A percentile compares a stretch with the other conserved stretches of the same genome.
Evolutionary conservation across 2,329 filamentous ascomycete species (phyloP).

Genomic region (Aquanectria penicillioides): DNA sequence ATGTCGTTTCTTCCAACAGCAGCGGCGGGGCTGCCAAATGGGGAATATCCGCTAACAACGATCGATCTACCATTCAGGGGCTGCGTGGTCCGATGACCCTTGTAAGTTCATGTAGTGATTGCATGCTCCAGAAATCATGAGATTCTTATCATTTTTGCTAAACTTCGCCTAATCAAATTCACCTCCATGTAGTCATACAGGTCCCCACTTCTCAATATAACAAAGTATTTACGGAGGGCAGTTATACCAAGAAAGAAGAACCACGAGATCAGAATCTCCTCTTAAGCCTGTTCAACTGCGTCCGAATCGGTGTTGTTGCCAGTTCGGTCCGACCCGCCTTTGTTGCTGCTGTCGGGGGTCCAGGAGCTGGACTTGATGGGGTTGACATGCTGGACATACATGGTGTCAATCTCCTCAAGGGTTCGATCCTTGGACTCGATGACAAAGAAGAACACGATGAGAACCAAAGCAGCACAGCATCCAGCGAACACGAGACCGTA

Average conservation of each 20-base stretch:
- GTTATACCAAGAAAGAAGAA: neutral
- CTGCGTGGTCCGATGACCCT: too few species aligned
- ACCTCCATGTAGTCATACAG: too few species aligned
- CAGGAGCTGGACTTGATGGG: slow-evolving; percentile 56
- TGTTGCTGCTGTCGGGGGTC: slow-evolving; percentile 21
- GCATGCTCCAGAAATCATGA: too few species aligned
- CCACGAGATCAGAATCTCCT: neutral
- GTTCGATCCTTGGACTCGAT: slow-evolving; percentile 77
- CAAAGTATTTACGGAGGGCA: neutral
- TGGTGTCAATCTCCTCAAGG: slow-evolving; percentile 80
- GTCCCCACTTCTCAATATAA: too few species aligned
- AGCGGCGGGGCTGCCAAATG: too few species aligned
- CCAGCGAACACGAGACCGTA: slow-evolving; percentile 79
- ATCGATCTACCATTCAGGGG: too few species aligned
- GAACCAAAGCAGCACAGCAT: slow-evolving; percentile 69
- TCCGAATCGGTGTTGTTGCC: slow-evolving; percentile 9
- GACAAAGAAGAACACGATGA: slow-evolving; percentile 80
- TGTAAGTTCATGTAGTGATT: too few species aligned
- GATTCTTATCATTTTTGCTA: too few species aligned
- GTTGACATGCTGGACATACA: slow-evolving; percentile 70
- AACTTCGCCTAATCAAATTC: too few species aligned
- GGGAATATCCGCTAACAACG: too few species aligned
- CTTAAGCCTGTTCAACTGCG: neutral
- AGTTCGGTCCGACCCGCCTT: neutral
- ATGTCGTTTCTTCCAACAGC: too few species aligned